Percentiles rank a stretch among this genome's conserved stretches.
These are phyloP conservation scores for Apiospora phragmitis DNA, from an alignment of 2,329 filamentous ascomycete genomes.

Conservation along the genomic window DNA sequence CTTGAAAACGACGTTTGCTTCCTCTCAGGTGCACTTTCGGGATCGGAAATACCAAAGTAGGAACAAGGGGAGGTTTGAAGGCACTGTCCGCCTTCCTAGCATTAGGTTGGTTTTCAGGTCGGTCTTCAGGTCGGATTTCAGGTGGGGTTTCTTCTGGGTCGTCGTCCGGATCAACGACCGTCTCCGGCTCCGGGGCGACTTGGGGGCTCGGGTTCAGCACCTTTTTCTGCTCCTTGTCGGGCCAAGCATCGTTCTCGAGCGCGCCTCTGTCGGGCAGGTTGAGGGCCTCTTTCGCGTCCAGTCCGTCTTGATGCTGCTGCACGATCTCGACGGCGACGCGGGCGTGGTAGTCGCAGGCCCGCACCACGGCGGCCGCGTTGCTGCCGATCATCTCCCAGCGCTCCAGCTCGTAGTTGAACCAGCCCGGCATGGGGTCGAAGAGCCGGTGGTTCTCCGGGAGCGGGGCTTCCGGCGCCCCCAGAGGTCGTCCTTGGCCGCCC, in stretches of 20 bases:
- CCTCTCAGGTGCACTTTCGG: too few relatives aligned
- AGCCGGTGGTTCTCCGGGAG: neutral
- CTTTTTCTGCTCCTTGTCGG: too few relatives aligned
- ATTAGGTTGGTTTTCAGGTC: too few relatives aligned
- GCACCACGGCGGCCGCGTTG: neutral
- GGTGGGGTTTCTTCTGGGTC: too few relatives aligned
- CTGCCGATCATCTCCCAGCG: neutral
- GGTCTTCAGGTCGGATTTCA: too few relatives aligned
- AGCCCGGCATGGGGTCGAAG: neutral
- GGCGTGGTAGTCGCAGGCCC: neutral
- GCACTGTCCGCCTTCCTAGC: too few relatives aligned
- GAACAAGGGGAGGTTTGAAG: too few relatives aligned
- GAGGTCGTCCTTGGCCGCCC: neutral
- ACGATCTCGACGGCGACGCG: conserved; percentile 7
- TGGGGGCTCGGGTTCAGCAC: too few relatives aligned
- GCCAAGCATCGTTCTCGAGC: neutral
- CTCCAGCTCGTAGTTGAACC: conserved; percentile 8
- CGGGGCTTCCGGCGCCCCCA: neutral
- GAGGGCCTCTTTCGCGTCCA: neutral
- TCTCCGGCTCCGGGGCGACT: too few relatives aligned
- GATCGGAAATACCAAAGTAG: too few relatives aligned
- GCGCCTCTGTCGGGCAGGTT: neutral
- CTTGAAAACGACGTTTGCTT: too few relatives aligned
- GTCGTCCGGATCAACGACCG: too few relatives aligned
- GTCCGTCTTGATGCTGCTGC: neutral